phyloP scores from a whole-genome alignment of 169 alveolate genomes.

The Theileria annulata region DNA sequence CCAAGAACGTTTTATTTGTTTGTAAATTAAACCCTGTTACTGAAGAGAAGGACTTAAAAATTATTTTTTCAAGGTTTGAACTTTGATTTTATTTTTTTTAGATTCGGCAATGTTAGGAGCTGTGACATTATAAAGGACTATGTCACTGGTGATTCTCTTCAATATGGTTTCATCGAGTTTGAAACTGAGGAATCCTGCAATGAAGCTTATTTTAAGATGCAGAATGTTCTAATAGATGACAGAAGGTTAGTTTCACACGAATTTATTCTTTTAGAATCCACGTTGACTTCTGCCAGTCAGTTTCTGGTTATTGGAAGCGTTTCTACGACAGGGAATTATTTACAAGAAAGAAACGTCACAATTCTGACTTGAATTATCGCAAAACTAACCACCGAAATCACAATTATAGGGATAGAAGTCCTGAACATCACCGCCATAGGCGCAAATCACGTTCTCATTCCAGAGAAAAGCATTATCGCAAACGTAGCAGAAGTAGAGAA shows the following conservation, averaged over 20 bases:
- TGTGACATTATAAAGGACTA: conserved; percentile 96
- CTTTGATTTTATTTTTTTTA: conserved; percentile 36
- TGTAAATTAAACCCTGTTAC: conserved; percentile 97
- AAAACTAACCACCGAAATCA: background rate
- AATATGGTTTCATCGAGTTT: conserved; percentile 97
- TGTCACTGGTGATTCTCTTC: conserved; percentile 96
- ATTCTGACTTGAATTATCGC: background rate
- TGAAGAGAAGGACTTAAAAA: conserved; percentile 94
- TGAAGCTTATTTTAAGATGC: conserved; percentile 96
- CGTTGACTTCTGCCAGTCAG: conserved; percentile 88
- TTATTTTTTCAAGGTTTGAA: conserved; percentile 82
- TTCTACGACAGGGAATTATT: conserved; percentile 37
- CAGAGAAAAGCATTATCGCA: background rate
- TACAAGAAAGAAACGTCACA: conserved; percentile 12
- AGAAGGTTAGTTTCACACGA: conserved; percentile 67
- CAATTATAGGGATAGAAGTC: background rate
- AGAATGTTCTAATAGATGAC: conserved; percentile 95
- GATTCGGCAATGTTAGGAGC: conserved; percentile 93
- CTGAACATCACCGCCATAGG: background rate
- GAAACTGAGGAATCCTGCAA: conserved; percentile 93
- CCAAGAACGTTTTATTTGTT: conserved; percentile 96
- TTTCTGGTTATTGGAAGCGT: conserved; percentile 76
- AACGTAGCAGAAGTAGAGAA: background rate
- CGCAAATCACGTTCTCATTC: background rate
- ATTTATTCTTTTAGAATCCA: conserved; percentile 70